Evolutionary conservation across 495 filamentous ascomycete genomes (phyloP).

Genomic region (Aspergillus asperescens): DNA sequence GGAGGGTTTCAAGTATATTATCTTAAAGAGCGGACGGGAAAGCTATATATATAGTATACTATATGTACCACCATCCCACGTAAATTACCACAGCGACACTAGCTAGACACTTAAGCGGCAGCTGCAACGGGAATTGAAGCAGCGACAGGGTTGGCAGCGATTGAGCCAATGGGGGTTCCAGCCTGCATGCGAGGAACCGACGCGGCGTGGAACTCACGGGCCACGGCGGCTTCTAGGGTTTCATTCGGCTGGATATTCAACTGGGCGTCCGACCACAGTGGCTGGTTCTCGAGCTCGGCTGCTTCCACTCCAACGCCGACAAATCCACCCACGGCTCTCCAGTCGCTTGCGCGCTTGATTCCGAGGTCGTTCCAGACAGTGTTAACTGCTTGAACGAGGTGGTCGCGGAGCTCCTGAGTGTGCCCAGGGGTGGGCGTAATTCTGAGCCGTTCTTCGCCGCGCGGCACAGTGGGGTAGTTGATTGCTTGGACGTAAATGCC

Average conservation of each 20-base stretch:
- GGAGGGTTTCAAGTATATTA: neutral
- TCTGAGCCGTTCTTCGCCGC: constrained; percentile 89
- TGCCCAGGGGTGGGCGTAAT: constrained; percentile 96
- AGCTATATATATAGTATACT: neutral
- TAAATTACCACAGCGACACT: neutral
- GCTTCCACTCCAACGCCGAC: constrained; percentile 79
- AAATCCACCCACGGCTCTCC: constrained; percentile 87
- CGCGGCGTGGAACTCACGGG: constrained; percentile 33
- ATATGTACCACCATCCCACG: constrained; percentile 11
- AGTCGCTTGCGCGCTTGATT: constrained; percentile 87
- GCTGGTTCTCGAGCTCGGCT: constrained; percentile 50
- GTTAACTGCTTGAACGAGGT: constrained; percentile 80
- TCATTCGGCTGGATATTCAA: constrained; percentile 58
- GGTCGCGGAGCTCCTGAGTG: constrained; percentile 69
- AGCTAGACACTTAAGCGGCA: constrained; percentile 28
- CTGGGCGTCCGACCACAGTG: constrained; percentile 85
- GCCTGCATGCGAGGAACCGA: constrained; percentile 29
- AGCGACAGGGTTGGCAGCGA: constrained; percentile 21
- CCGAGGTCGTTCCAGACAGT: constrained; percentile 79
- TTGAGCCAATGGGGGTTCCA: constrained; percentile 21
- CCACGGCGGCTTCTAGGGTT: constrained; percentile 34
- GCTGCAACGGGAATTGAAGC: constrained; percentile 30
- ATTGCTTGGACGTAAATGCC: constrained; percentile 97
- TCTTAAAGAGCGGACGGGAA: constrained; percentile 12
- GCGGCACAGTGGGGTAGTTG: constrained; percentile 97